Evolutionary conservation across 768 basidiomycete genomes (phyloP).

Genomic region (Boletus reticuloceps): DNA sequence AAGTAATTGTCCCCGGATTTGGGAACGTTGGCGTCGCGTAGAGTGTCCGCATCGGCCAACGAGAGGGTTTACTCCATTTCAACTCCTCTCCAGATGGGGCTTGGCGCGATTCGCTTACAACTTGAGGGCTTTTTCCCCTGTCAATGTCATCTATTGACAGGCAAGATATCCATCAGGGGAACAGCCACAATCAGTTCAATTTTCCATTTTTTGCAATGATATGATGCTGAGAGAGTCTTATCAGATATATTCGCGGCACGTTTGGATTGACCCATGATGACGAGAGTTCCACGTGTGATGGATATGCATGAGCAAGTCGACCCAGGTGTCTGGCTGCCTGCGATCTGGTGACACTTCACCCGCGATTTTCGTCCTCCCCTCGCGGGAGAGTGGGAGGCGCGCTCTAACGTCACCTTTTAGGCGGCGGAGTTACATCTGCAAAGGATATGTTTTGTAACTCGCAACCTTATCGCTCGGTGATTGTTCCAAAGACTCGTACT

Average conservation of each 20-base stretch:
- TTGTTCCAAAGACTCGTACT: background rate
- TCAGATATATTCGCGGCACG: background rate
- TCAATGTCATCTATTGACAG: too few species aligned
- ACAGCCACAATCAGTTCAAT: too few species aligned
- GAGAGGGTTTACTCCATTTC: too few species aligned
- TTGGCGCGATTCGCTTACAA: background rate
- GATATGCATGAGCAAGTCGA: background rate
- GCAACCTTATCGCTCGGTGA: background rate
- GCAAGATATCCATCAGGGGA: too few species aligned
- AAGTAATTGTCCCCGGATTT: too few species aligned
- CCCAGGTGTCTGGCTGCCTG: background rate
- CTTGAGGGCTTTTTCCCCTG: background rate
- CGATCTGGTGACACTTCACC: background rate
- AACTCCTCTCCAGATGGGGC: too few species aligned
- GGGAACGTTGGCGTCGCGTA: too few species aligned
- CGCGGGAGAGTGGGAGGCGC: constrained; percentile 3
- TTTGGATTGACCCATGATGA: background rate
- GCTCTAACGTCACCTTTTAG: too few species aligned
- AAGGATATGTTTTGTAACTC: background rate
- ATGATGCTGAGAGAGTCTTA: background rate
- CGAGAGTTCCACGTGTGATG: background rate
- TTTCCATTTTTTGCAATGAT: too few species aligned
- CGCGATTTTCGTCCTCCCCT: background rate
- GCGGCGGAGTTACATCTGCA: background rate
- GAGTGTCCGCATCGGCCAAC: too few species aligned